Evolutionary conservation across 805 yeast genomes (phyloP), one percentile per base, ranked within the genome.

Genomic region (Metschnikowia cerradonensis): DNA sequence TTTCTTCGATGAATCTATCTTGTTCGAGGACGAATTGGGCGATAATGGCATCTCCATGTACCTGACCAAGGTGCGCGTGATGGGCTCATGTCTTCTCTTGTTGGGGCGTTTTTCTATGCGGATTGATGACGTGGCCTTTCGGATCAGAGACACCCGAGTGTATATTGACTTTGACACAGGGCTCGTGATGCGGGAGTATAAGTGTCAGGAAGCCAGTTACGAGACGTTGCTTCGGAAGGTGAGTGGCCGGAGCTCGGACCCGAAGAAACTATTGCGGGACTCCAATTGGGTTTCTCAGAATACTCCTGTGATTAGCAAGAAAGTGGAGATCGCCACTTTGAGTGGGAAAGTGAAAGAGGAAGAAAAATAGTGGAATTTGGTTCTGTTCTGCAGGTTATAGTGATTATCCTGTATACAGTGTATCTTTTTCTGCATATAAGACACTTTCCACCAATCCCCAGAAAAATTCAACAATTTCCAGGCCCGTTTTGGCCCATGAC

Each of bases 21-120:
- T 94, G 32, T 94, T 81, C 64, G 99, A 94, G 64, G 99, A 94
- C 63, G 99, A 94, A 65, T 73, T 94, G 49, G 98, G 96, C 3
- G 99, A 94, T 66, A 94, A 92, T 66, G 99, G 99, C 6, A 86
- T 90, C 15, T 81, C 95, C 0, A 79, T 88, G 49, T 69, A 88
- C 49, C 82, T 83, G 47, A 83, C 84, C 34, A 91, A 91, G 66
- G 80, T 94, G 19, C 72, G 99, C 54, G 97, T 90, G 3, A 94
- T 94, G 97, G 83, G 83, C 6, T 79, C 84, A 47, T 80, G 96
- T 53, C 64, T 94, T 56, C 70, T 94, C 36, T 59, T 92, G 33
- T 72, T 94, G 42, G 81, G 84, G 45, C 76, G 98, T 42, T 80
- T 92, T 58, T 92, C 89, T 64, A 67, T 94, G 52, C 76, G 98